Evolutionary conservation across 768 basidiomycete genomes (phyloP), one percentile per base, ranked within the genome.

Genomic region (Tricholoma bakamatsutake): DNA sequence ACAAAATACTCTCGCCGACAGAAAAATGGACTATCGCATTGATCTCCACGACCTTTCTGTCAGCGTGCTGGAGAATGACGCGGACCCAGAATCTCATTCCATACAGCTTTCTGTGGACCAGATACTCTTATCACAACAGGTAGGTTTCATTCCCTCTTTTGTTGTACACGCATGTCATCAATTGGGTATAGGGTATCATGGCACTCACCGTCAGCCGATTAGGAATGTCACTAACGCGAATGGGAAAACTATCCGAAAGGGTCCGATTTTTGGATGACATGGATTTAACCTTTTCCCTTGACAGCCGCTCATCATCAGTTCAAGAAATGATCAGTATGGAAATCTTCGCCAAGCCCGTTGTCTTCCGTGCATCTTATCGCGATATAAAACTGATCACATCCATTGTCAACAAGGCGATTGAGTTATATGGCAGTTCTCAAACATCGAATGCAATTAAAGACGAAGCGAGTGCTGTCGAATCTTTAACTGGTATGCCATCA

Each of bases 221-320:
- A 8, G 97, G 97, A 18, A 98, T 99, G 96, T 97, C 93, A 2
- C 76, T 99, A 30, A 83, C 86, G 57, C 80, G 80, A 28, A 98
- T 99, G 94, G 91, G 90, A 59, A 80, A 80, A 59, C 76, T 82
- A 46, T 76, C 83, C 0, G 95, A 98, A 59, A 85, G 81, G 48
- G 93, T 95, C 50, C 84, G 92, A 46, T 93, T 99, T 72, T 76
- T 99, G 60, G 97, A 99, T 66, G 90, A 98, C 57, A 76, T 97
- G 50, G 92, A 97, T 67, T 64, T 96, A 47, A 90, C 93, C 0
- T 76, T 96, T 43, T 88, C 94, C 8, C 72, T 97, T 55, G 95
- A 98, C 69, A 91, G 79, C 59, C 85, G 90, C n/a, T 79, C 88
- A 31, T 78, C 81, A n/a, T 71, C 75, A 0, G 76, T 71, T 11